Evolutionary conservation across 805 yeast species (phyloP).

Genomic region (Candida ipomoeae): DNA sequence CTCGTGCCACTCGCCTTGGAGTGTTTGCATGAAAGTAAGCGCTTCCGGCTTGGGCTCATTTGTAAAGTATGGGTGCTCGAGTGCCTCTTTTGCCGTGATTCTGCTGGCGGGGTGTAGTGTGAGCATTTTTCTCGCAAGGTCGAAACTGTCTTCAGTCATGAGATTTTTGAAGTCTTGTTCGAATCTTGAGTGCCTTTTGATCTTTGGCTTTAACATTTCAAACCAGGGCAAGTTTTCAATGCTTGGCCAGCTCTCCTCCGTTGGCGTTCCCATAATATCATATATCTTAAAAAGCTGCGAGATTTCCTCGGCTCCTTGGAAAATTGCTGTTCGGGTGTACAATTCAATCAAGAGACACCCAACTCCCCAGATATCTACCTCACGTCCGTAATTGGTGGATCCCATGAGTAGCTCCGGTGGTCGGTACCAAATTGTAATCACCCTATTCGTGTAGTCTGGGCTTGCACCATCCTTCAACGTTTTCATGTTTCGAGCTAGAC

Average conservation of each 20-base stretch:
- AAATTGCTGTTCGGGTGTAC: slow-evolving; percentile 68
- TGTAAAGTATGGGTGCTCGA: slow-evolving; percentile 64
- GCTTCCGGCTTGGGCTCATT: slow-evolving; percentile 66
- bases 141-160: slow-evolving; percentile 52
- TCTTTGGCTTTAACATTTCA: slow-evolving; percentile 68
- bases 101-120: slow-evolving; percentile 66
- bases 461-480: slow-evolving; percentile 45
- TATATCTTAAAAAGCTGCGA: slow-evolving; percentile 76
- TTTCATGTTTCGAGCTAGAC: slow-evolving; percentile 74
- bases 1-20: slow-evolving; percentile 92
- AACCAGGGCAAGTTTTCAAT: slow-evolving; percentile 88
- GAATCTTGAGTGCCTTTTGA: slow-evolving; percentile 30
- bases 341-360: slow-evolving; percentile 88
- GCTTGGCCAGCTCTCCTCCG: slow-evolving; percentile 67
- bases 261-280: slow-evolving; percentile 85
- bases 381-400: slow-evolving; percentile 83
- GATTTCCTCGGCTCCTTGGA: slow-evolving; percentile 86
- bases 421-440: slow-evolving; percentile 94
- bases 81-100: slow-evolving; percentile 64
- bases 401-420: slow-evolving; percentile 94
- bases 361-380: slow-evolving; percentile 95
- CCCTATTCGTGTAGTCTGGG: slow-evolving; percentile 89
- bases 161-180: slow-evolving; percentile 27
- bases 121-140: slow-evolving; percentile 61
- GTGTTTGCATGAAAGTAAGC: slow-evolving; percentile 48